A percentile compares a stretch with the other conserved stretches of the same genome.
These are phyloP conservation scores for Hemisphaericaspora lyxosophila DNA, from an alignment of 1,139 yeast genomes.

Conservation along the genomic window DNA sequence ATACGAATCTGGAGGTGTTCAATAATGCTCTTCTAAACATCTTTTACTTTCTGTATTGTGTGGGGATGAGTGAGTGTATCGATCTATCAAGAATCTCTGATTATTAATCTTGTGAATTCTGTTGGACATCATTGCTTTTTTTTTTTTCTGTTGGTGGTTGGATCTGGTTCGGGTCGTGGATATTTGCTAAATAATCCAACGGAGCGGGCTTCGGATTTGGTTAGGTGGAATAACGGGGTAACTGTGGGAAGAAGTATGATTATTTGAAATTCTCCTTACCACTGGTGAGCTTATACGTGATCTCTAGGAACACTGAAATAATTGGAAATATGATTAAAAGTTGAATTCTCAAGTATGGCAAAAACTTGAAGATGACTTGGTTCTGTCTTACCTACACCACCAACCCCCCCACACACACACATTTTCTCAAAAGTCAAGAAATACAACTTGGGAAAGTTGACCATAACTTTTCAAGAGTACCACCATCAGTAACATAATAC, in stretches of 20 bases:
- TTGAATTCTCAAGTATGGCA: too few species aligned
- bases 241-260: too few species aligned
- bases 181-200: background rate
- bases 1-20: constrained; percentile 21
- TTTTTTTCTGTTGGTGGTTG: background rate
- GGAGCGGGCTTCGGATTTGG: too few species aligned
- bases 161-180: background rate
- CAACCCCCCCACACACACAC: too few species aligned
- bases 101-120: constrained; percentile 2
- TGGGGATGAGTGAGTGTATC: background rate
- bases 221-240: too few species aligned
- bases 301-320: background rate
- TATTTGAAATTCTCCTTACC: background rate
- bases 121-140: background rate
- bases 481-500: too few species aligned
- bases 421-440: background rate
- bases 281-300: background rate
- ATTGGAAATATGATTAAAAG: too few species aligned
- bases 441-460: background rate
- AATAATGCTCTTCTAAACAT: constrained; percentile 29
- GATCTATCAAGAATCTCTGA: background rate
- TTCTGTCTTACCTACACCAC: too few species aligned
- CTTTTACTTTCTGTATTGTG: constrained; percentile 2
- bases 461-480: background rate
- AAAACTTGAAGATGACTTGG: too few species aligned